A percentile compares a stretch with the other conserved stretches of the same genome.
Conservation (phyloP, 2,329 filamentous ascomycete genomes). For the Lecanosticta acicola region DNA sequence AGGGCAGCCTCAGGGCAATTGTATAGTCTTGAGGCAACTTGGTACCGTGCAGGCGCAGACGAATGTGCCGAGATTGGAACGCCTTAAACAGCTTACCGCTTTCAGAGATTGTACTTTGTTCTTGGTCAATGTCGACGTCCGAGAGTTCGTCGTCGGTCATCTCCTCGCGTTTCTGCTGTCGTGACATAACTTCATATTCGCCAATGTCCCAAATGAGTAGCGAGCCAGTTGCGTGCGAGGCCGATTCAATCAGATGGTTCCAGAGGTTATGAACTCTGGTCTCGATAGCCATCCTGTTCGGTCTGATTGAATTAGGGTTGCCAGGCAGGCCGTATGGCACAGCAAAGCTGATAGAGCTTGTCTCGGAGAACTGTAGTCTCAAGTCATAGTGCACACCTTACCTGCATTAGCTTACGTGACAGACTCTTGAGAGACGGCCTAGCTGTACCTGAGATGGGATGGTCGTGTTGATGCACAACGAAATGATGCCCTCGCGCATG, state of each 20-base stretch:
- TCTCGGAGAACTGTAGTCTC: slow-evolving; percentile 61
- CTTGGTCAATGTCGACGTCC: slow-evolving; percentile 21
- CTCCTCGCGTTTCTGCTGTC: slow-evolving; percentile 18
- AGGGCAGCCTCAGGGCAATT: slow-evolving; percentile 36
- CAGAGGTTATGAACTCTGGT: slow-evolving; percentile 42
- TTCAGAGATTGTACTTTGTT: slow-evolving; percentile 17
- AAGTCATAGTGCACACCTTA: slow-evolving; percentile 52
- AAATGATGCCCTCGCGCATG: slow-evolving; percentile 48
- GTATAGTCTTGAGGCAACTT: slow-evolving; percentile 38
- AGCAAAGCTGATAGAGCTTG: slow-evolving; percentile 57
- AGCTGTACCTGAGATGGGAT: slow-evolving; percentile 55
- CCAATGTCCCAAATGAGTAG: slow-evolving; percentile 45
- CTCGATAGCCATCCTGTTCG: slow-evolving; percentile 41
- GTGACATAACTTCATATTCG: slow-evolving; percentile 37
- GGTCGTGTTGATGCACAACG: slow-evolving; percentile 68
- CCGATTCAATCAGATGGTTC: slow-evolving; percentile 43
- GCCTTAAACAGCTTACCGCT: slow-evolving; percentile 36
- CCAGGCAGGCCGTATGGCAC: slow-evolving; percentile 42
- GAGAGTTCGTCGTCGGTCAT: slow-evolving; percentile 33
- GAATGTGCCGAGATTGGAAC: slow-evolving; percentile 37
- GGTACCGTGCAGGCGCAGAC: slow-evolving; percentile 39
- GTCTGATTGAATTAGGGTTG: slow-evolving; percentile 36
- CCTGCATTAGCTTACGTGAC: slow-evolving; percentile 10
- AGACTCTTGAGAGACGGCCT: neutral
- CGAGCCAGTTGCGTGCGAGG: slow-evolving; percentile 39